phyloP scores from a whole-genome alignment of 345 rosid species.

The Ailanthus altissimus region DNA sequence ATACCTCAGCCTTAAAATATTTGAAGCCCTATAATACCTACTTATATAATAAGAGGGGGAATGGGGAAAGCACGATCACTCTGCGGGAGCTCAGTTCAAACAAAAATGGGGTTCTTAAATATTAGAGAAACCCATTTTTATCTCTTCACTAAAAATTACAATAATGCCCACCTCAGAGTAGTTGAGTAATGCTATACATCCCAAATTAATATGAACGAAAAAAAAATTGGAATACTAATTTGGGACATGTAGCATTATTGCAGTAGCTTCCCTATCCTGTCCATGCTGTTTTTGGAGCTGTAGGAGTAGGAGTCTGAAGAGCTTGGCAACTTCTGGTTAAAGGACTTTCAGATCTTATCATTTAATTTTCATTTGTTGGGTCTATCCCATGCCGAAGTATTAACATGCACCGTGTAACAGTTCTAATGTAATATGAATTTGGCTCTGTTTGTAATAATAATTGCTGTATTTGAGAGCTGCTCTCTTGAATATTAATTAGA shows the following conservation, averaged over 20 bases:
- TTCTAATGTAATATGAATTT: slow-evolving; percentile 14
- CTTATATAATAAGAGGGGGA: slow-evolving; percentile 37
- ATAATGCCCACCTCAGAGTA: background rate
- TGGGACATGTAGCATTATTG: too few species aligned
- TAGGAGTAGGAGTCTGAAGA: slow-evolving; percentile 13
- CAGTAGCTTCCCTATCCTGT: too few species aligned
- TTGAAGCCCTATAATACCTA: slow-evolving; percentile 15
- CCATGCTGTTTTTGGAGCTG: slow-evolving; percentile 7
- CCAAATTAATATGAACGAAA: too few species aligned
- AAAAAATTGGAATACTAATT: too few species aligned
- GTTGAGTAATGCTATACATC: slow-evolving; percentile 5
- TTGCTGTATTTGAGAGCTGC: slow-evolving; percentile 10
- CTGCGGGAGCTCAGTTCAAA: background rate
- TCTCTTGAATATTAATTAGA: slow-evolving; percentile 2
- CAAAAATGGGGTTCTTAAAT: slow-evolving; percentile 14
- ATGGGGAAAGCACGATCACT: slow-evolving; percentile 5
- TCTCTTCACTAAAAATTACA: background rate
- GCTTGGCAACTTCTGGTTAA: slow-evolving; percentile 15
- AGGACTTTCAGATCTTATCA: slow-evolving; percentile 17
- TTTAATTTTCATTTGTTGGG: slow-evolving; percentile 29
- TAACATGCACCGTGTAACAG: slow-evolving; percentile 9
- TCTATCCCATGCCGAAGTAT: slow-evolving; percentile 13
- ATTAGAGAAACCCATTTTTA: background rate
- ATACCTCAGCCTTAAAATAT: slow-evolving; percentile 8
- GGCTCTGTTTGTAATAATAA: slow-evolving; percentile 15